Base-by-base conservation (phyloP, 2,329 filamentous ascomycete genomes). In the Botrytis porri region DNA sequence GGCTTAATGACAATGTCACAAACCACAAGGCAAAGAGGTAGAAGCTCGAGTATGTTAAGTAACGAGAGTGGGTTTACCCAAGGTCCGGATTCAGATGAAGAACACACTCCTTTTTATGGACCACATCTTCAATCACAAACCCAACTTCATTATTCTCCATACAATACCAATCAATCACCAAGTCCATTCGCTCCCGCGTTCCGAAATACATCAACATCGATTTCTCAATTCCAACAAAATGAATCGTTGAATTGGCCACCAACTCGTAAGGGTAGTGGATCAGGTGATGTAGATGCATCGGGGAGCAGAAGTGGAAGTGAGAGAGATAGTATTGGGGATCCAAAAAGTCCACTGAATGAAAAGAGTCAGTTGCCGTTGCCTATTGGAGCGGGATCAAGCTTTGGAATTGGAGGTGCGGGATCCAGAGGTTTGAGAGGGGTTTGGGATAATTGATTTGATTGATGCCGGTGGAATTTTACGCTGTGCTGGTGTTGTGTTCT, bases 61-160 rank as follows among this genome's bases (percentile, higher is more conserved):
- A 87, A 90, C 77, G 83, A 91, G 4, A 90, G 88, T n/a, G 88
- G 89, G 32, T 90, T 91, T 77, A 91, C 89, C 12, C 88, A 90
- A 81, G 88, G 86, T 25, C 89, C 86, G 76, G 84, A 84, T 41
- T 67, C 48, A 65, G 87, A 72, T 32, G 71, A 69, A 32, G 48
- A 67, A 22, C 51, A 41, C 10, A n/a, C 16, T n/a, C 51, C 16
- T n/a, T 69, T 48, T 35, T 69, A 69, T 51, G 63, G 62, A 20
- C 64, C 71, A 20, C 64, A 72, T 41, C 9, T 41, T 45, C 70
- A 69, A 60, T 41, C 71, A 35, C 71, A 51, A 61, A 20, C 32
- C 25, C 54, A 72, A 48, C 59, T 32, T 22, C 64, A 72, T 45
- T 71, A 71, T 35, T 37, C 45, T 16, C 63, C 70, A 35, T 65